These are phyloP conservation scores for Leccinum aurantiacum DNA, from an alignment of 768 basidiomycete genomes.

Conservation along the genomic window DNA sequence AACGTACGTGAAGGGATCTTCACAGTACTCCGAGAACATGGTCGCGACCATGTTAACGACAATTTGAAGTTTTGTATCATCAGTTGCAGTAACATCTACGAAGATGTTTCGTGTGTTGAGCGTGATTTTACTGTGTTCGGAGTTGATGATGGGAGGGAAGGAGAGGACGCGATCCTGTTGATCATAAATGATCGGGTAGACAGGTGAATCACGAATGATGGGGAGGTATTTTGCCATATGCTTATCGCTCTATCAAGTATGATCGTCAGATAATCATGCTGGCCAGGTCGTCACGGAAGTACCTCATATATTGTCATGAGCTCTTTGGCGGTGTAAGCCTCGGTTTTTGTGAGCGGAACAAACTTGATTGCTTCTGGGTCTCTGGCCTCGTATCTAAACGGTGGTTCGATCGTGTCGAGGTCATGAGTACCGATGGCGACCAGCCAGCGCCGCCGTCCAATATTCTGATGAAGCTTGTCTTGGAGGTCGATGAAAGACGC, in stretches of 20 bases:
- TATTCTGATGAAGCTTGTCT: constrained; percentile 97
- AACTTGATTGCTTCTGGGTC: constrained; percentile 91
- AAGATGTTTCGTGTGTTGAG: constrained; percentile 92
- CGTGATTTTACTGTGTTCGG: constrained; percentile 95
- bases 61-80: constrained; percentile 93
- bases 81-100: constrained; percentile 96
- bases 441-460: constrained; percentile 85
- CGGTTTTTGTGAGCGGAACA: constrained; percentile 76
- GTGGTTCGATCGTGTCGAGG: constrained; percentile 81
- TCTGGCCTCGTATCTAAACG: constrained; percentile 84
- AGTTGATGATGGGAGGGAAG: constrained; percentile 99
- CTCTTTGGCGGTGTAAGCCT: constrained; percentile 82
- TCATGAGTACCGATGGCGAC: constrained; percentile 98
- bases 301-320: constrained; percentile 95
- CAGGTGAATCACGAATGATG: constrained; percentile 92
- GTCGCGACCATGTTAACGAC: constrained; percentile 92
- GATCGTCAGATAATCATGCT: background rate
- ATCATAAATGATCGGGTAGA: constrained; percentile 98
- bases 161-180: constrained; percentile 82
- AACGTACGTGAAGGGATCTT: constrained; percentile 85
- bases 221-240: constrained; percentile 86
- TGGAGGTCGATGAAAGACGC: constrained; percentile 99
- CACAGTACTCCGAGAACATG: constrained; percentile 99
- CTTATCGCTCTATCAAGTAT: constrained; percentile 71
- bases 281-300: background rate